Evolutionary conservation across 1,139 yeast genomes (phyloP), one percentile per base, ranked within the genome.

Genomic region (Diutina catenulata): DNA sequence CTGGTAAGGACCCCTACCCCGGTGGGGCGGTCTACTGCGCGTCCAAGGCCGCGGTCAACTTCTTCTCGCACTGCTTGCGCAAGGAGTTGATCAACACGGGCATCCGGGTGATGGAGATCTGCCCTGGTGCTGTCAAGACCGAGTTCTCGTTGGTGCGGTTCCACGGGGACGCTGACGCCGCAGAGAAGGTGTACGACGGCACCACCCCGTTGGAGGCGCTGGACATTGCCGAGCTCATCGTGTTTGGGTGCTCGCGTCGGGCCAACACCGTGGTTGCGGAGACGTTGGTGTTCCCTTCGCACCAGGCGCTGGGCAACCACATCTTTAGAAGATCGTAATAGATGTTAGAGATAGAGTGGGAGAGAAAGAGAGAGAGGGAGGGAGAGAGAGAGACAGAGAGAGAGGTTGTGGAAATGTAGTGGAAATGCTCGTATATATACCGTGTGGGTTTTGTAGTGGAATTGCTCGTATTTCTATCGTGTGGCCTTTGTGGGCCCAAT

Each of bases 21-120:
- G 47, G 47, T 5, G 48, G 48, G 28, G 42, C 45, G 21, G 41
- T 45, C 14, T 45, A 45, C 39, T 45, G 48, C 23, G 47, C 48
- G 8, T 37, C 45, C 23, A 45, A 45, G 36, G 46, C 48, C 2
- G 48, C 47, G 7, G 47, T 45, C 27, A 44, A 44, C 18, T 45
- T 41, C 38, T 45, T 45, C 37, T 33, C 45, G 8, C 42, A 44
- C 23, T 32, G 46, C 4, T 42, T 45, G 40, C 37, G 48, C n/a
- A 45, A 45, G 39, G 48, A 45, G 29, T 44, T 45, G 42, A 45
- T 44, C 39, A 39, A 36, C 40, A 45, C 48, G 13, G 33, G 39
- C 7, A 44, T 45, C 33, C 33, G 48, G 9, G 48, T 45, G 19
- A 26, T 45, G 40, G 48, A 45, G 39, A 44, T 45, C 18, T 43